Percentiles rank a stretch among this genome's conserved stretches.
Evolutionary conservation across 1,284 basidiomycete species (phyloP).

Genomic region (Porogramme epimiltina): DNA sequence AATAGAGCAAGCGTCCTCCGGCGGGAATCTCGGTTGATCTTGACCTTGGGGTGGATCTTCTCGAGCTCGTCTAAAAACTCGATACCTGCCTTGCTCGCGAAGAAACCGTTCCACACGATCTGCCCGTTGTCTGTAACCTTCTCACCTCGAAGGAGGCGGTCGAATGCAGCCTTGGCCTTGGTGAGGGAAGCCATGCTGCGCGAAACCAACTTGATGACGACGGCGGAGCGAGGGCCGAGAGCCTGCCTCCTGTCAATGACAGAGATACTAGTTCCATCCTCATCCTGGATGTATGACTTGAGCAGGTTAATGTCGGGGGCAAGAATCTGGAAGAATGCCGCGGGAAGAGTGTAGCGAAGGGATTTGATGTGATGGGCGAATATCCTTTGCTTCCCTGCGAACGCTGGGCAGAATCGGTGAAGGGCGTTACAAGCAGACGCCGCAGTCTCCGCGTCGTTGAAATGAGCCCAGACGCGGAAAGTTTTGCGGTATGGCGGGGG

Average conservation of each 20-base stretch:
- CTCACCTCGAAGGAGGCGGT: constrained; percentile 62
- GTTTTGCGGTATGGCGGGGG: constrained; percentile 54
- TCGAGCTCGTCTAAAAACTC: constrained; percentile 48
- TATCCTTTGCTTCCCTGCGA: constrained; percentile 45
- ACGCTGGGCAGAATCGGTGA: constrained; percentile 44
- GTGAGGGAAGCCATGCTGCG: constrained; percentile 49
- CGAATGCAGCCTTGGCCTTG: constrained; percentile 56
- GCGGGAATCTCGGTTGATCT: constrained; percentile 43
- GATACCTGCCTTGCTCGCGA: constrained; percentile 42
- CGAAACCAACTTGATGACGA: constrained; percentile 46
- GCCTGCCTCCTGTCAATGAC: constrained; percentile 17
- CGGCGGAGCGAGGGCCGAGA: constrained; percentile 15
- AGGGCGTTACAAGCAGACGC: constrained; percentile 46
- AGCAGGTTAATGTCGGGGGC: constrained; percentile 25
- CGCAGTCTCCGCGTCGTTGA: constrained; percentile 49
- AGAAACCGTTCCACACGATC: constrained; percentile 64
- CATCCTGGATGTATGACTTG: constrained; percentile 20
- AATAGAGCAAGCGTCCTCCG: constrained; percentile 53
- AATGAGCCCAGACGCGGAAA: constrained; percentile 55
- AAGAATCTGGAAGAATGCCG: constrained; percentile 35
- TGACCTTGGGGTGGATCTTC: constrained; percentile 36
- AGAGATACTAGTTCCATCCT: constrained; percentile 25
- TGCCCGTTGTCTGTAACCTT: constrained; percentile 49
- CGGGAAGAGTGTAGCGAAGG: constrained; percentile 44
- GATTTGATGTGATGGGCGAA: constrained; percentile 51